Evolutionary conservation across 2,329 filamentous ascomycete species (phyloP), one percentile per base, ranked within the genome.

Genomic region (Ceratocystis colombiana): DNA sequence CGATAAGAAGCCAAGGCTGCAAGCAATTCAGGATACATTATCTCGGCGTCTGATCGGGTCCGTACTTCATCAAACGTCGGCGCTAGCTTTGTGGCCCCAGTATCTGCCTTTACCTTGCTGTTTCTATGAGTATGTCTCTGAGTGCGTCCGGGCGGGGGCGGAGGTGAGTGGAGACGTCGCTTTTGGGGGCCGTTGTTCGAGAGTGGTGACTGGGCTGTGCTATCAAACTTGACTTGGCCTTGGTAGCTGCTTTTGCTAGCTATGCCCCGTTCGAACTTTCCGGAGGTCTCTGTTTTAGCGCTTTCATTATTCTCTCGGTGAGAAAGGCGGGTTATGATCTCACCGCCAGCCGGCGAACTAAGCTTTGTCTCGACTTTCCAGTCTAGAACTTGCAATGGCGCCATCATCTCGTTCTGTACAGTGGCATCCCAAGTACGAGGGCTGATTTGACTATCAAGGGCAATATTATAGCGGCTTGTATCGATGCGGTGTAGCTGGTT

Each of bases 1-100:
- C 28, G 25, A 20, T 59, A 59, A 28, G 55, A 59, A 37, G 55
- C 55, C 25, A 33, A 37, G 20, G 55, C 55, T n/a, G 55, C 55
- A 30, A 59, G 15, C n/a, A 59, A 17, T 5, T 59, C 55, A 8
- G 8, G 17, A n/a, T 37, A 8, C 30, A 33, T 17, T n/a, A 15
- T 17, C 28, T 20, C 6, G 2, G 5, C 28, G 2, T 59, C 6
- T 12, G 15, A 30, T n/a, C 28, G 25, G n/a, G 6, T 59, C 6
- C 17, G 55, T 5, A 59, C 25, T n/a, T 17, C 17, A n/a, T 20
- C 30, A 5, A 17, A 4, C 5, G 33, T 20, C 15, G 55, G 33
- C 6, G n/a, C 28, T 22, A n/a, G 25, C 7, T 25, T 30, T 2
- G 17, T 6, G 37, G 3, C 10, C 20, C 20, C 15, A 4, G 25